Evolutionary conservation across 139 green algal genomes (phyloP).

Genomic region (Auxenochlorella protothecoides): DNA sequence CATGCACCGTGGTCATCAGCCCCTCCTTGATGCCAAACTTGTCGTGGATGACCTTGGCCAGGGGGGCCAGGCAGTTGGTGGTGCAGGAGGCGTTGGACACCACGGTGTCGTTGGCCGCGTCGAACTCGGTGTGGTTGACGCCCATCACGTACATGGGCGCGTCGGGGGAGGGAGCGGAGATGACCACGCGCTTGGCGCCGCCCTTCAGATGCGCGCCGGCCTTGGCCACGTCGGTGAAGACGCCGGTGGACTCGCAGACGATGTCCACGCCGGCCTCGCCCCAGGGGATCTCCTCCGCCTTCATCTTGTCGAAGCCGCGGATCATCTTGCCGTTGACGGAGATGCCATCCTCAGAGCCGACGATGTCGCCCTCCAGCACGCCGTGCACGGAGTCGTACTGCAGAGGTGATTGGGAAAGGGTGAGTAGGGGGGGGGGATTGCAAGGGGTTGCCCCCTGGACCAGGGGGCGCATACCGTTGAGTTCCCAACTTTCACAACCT

Average conservation of each 20-base stretch:
- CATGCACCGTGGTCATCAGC: conserved; percentile 92
- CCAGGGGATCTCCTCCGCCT: conserved; percentile 77
- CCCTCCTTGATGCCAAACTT: conserved; percentile 75
- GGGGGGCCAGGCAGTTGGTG: conserved; percentile 93
- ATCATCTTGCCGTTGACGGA: conserved; percentile 61
- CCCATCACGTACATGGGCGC: conserved; percentile 94
- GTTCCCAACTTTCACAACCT: no score
- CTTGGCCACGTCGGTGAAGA: conserved; percentile 85
- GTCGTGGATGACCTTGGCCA: conserved; percentile 87
- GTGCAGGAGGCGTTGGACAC: conserved; percentile 93
- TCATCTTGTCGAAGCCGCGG: conserved; percentile 52
- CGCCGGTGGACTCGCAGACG: conserved; percentile 87
- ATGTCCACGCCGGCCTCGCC: conserved; percentile 58
- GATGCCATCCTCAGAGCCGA: conserved; percentile 34
- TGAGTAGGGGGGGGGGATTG: no score
- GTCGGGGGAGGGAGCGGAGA: conserved; percentile 82
- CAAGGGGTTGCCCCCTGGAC: no score
- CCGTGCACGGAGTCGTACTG: conserved; percentile 87
- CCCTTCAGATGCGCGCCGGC: conserved; percentile 63
- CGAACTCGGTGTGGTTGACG: conserved; percentile 84
- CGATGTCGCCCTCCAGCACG: conserved; percentile 39
- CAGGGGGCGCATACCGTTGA: no score
- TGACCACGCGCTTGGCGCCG: conserved; percentile 88
- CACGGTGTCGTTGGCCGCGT: conserved; percentile 52
- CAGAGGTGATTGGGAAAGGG: conserved; percentile 5